These are phyloP conservation scores for Boechera divaricarpa DNA, from an alignment of 345 rosid genomes.

Conservation along the genomic window DNA sequence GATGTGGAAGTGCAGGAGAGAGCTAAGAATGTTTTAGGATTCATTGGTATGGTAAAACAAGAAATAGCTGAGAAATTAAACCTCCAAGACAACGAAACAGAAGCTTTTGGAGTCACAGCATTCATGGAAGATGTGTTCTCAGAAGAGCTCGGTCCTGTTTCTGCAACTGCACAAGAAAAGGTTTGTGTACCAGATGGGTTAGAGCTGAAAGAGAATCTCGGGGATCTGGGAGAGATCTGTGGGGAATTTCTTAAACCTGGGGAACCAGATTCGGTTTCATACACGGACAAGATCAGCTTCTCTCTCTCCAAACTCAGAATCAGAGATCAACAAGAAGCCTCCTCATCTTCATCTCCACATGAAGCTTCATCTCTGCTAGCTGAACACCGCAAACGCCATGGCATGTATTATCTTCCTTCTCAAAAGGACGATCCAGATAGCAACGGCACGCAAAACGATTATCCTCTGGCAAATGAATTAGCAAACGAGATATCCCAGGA, in stretches of 20 bases:
- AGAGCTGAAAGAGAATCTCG: slow-evolving; percentile 69
- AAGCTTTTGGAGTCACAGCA: slow-evolving; percentile 50
- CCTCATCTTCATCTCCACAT: slow-evolving; percentile 38
- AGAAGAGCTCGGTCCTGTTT: slow-evolving; percentile 80
- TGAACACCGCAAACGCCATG: slow-evolving; percentile 89
- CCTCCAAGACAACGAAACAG: slow-evolving; percentile 42
- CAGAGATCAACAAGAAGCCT: slow-evolving; percentile 61
- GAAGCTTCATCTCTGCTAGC: slow-evolving; percentile 67
- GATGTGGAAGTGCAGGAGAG: slow-evolving; percentile 94
- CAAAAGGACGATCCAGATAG: slow-evolving; percentile 46
- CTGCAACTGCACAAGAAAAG: slow-evolving; percentile 69
- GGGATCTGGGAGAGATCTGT: slow-evolving; percentile 65
- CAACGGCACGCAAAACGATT: slow-evolving; percentile 45
- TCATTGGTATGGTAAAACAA: slow-evolving; percentile 59
- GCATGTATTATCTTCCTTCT: slow-evolving; percentile 73
- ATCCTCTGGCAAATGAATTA: slow-evolving; percentile 65
- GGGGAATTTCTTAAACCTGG: slow-evolving; percentile 52
- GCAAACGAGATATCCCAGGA: slow-evolving; percentile 58
- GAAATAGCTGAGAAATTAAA: slow-evolving; percentile 48
- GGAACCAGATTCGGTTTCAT: slow-evolving; percentile 50
- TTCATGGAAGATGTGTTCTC: slow-evolving; percentile 66
- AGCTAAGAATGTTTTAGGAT: slow-evolving; percentile 68
- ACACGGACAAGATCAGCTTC: slow-evolving; percentile 52
- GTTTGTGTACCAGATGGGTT: slow-evolving; percentile 71
- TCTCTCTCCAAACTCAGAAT: slow-evolving; percentile 46